Evolutionary conservation across 805 yeast species (phyloP).

Genomic region (Candida qinlingensis): DNA sequence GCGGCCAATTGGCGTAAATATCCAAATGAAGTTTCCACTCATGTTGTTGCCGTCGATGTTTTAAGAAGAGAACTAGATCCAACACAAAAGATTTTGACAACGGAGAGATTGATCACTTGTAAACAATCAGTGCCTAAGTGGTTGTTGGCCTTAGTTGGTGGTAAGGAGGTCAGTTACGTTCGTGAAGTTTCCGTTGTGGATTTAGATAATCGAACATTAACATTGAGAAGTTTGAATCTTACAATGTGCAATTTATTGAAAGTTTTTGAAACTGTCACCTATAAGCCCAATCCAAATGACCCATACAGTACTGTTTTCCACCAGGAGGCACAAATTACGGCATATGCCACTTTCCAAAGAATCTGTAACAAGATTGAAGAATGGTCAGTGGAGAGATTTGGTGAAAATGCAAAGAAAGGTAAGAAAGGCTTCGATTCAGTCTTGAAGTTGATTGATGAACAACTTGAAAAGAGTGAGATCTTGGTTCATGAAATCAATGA

Average conservation of each 20-base stretch:
- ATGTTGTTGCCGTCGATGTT: slow-evolving; percentile 91
- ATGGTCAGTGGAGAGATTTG: slow-evolving; percentile 86
- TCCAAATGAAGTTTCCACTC: slow-evolving; percentile 91
- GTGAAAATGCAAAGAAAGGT: slow-evolving; percentile 82
- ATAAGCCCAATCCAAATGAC: slow-evolving; percentile 58
- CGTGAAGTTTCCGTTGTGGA: slow-evolving; percentile 88
- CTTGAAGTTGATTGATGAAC: slow-evolving; percentile 42
- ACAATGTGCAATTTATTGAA: slow-evolving; percentile 71
- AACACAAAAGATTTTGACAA: slow-evolving; percentile 49
- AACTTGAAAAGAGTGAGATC: slow-evolving; percentile 29
- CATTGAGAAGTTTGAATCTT: slow-evolving; percentile 80
- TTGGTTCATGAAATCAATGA: slow-evolving; percentile 16
- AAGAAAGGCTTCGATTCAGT: slow-evolving; percentile 82
- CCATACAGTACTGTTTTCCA: slow-evolving; percentile 53
- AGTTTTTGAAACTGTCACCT: slow-evolving; percentile 85
- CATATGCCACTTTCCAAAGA: slow-evolving; percentile 64
- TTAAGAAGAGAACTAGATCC: slow-evolving; percentile 63
- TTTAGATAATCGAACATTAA: slow-evolving; percentile 52
- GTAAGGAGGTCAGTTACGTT: slow-evolving; percentile 67
- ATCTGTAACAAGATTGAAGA: slow-evolving; percentile 83
- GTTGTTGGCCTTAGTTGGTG: slow-evolving; percentile 71
- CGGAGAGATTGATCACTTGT: slow-evolving; percentile 87
- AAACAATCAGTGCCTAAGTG: slow-evolving; percentile 82
- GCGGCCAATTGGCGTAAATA: slow-evolving; percentile 96
- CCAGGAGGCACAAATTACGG: slow-evolving; percentile 87